A percentile compares a stretch with the other conserved stretches of the same genome.
These are phyloP conservation scores for Noccaea bulbosa DNA, from an alignment of 345 rosid species.

Conservation along the genomic window DNA sequence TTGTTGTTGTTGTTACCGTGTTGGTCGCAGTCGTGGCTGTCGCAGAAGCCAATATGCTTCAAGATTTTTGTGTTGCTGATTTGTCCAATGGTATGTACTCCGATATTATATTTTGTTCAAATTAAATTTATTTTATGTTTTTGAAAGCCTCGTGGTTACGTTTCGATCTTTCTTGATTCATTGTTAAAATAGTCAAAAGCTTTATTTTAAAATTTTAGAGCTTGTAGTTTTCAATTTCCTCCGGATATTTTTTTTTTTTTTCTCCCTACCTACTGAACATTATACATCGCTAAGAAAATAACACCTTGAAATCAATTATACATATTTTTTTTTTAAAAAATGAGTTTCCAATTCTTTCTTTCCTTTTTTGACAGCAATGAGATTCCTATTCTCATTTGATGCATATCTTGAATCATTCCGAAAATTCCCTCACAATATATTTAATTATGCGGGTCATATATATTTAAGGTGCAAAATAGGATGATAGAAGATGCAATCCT, in stretches of 20 bases:
- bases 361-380: too few relatives aligned
- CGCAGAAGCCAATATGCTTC: constrained; percentile 73
- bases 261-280: neutral
- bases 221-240: neutral
- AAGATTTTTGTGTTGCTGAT: constrained; percentile 92
- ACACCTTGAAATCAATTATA: neutral
- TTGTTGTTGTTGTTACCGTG: constrained; percentile 38
- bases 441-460: neutral
- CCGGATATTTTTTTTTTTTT: neutral
- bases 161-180: neutral
- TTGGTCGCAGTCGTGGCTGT: constrained; percentile 39
- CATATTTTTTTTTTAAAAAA: neutral
- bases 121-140: neutral
- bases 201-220: neutral
- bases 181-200: neutral
- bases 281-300: neutral
- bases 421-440: neutral
- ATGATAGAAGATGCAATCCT: neutral
- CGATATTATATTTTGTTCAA: neutral
- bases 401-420: neutral
- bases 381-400: neutral
- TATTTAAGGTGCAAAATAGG: too few relatives aligned
- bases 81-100: constrained; percentile 48
- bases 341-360: neutral
- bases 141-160: neutral